These are phyloP conservation scores for Chytridiales sp. DNA, from an alignment of 371 early-diverging fungal genomes.

Conservation along the genomic window DNA sequence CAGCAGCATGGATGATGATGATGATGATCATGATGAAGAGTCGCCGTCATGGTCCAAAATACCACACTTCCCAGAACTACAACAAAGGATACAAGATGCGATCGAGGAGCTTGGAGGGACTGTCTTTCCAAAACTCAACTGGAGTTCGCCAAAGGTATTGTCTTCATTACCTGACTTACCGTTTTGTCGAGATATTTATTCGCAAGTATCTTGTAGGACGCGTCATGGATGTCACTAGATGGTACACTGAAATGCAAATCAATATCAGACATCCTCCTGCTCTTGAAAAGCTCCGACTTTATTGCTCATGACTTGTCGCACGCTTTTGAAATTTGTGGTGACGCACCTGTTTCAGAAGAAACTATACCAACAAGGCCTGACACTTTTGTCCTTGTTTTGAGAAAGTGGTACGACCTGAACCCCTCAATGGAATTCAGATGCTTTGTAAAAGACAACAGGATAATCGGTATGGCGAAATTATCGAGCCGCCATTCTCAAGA, in stretches of 20 bases:
- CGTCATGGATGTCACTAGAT: constrained; percentile 83
- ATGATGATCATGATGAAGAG: constrained; percentile 27
- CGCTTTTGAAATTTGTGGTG: constrained; percentile 63
- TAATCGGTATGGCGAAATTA: constrained; percentile 29
- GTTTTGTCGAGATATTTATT: neutral
- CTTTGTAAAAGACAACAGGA: constrained; percentile 63
- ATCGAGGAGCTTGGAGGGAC: constrained; percentile 75
- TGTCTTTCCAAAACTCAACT: constrained; percentile 90
- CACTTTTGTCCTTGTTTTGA: constrained; percentile 64
- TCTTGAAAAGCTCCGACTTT: constrained; percentile 90
- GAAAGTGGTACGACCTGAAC: constrained; percentile 80
- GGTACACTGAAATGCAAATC: constrained; percentile 75
- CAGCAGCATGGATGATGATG: constrained; percentile 14
- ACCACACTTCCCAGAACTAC: constrained; percentile 38
- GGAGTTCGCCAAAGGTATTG: constrained; percentile 84
- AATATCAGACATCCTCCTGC: constrained; percentile 74
- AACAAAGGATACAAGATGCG: constrained; percentile 53
- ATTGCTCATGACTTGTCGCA: constrained; percentile 81
- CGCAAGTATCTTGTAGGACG: constrained; percentile 58
- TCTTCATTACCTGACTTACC: neutral
- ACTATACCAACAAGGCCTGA: constrained; percentile 19
- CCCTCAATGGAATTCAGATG: constrained; percentile 93
- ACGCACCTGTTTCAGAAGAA: neutral
- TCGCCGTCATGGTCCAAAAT: constrained; percentile 24
- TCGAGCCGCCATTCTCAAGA: neutral